Base-by-base conservation (phyloP, 495 filamentous ascomycete species). In the Neurospora sp. region DNA sequence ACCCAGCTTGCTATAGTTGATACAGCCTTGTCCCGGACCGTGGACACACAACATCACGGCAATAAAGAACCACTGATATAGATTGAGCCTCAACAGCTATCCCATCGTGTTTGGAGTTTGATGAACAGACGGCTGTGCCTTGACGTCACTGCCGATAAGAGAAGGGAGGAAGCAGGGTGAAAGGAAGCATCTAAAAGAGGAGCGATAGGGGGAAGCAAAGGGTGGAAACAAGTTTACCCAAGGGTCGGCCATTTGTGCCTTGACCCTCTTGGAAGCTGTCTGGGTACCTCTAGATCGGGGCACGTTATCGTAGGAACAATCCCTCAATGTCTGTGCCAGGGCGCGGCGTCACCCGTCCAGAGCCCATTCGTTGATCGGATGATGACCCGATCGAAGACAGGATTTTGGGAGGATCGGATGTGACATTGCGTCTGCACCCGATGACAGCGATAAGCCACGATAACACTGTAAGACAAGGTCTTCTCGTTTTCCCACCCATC, bases 221-320 rank as follows among this genome's bases (percentile, higher is more conserved):
- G 22, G 14, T 61, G 14, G 6, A 31, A 35, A 16, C 6, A 61
- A 31, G 27, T 8, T 41, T 76, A 75, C 77, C 40, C 73, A 78
- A 68, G 73, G 72, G 69, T 73, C 72, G 74, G 61, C 70, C 65
- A 42, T 61, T 72, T 74, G 76, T 77, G 72, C 77, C 77, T 77
- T 78, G 75, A n/a, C n/a, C n/a, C 35, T 39, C 72, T 72, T 75
- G 69, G 69, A 70, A 70, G 45, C 45, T 47, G 7, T 69, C 42
- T 18, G 53, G 14, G 14, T 65, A 65, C 53, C 12, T 65, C 14
- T 65, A 14, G 20, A 12, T 31, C 53, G 12, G n/a, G 5, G 20
- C 22, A 31, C 53, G 12, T 61, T 31, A 61, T 61, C 22, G 12
- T 61, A 16, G 27, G 14, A 18, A 65, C 53, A 65, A 65, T 35